Evolutionary conservation across 208 protist genomes (phyloP), one percentile per base, ranked within the genome.

Genomic region (Angomonas deanei): DNA sequence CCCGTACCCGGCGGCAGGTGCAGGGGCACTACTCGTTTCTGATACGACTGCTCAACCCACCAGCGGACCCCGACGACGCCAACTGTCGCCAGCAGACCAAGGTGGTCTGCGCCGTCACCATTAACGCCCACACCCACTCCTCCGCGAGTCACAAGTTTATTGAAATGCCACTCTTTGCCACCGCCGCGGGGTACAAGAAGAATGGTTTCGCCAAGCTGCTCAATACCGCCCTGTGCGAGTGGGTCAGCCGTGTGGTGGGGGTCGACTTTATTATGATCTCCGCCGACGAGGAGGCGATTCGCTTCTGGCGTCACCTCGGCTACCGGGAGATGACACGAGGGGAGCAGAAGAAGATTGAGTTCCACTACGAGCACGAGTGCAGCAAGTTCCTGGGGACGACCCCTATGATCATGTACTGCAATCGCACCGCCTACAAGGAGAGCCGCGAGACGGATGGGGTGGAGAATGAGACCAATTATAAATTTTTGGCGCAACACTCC

Each of bases 251-350:
- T 5, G 70, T 76, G 48, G 66, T 66, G 3, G 74, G 62, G 10
- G 81, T 87, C 64, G 85, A 92, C 76, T 92, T 94, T 66, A 58
- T 87, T 13, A 89, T 94, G 85, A 84, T 94, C 23, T 92, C 85
- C n/a, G 88, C 88, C 17, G 88, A 94, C 57, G 65, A 82, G 38
- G 66, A 94, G 74, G 88, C 88, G 11, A 80, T 94, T 42, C 75
- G 78, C 4, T 94, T 94, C 47, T 94, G 88, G 86, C 32, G 69
- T 10, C 83, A 88, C 48, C 33, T 94, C 21, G 85, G 88, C 55
- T 94, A 91, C 68, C 68, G 61, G n/a, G 39, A 72, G 30, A 92
- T 94, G 84, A 75, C 82, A 17, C 70, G 75, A 42, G 76, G 67
- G 10, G 85, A 94, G 66, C 67, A 74, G 65, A 89, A 83, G 26